Base-by-base conservation (phyloP, 2,329 filamentous ascomycete species). In the Nakataea oryzae region DNA sequence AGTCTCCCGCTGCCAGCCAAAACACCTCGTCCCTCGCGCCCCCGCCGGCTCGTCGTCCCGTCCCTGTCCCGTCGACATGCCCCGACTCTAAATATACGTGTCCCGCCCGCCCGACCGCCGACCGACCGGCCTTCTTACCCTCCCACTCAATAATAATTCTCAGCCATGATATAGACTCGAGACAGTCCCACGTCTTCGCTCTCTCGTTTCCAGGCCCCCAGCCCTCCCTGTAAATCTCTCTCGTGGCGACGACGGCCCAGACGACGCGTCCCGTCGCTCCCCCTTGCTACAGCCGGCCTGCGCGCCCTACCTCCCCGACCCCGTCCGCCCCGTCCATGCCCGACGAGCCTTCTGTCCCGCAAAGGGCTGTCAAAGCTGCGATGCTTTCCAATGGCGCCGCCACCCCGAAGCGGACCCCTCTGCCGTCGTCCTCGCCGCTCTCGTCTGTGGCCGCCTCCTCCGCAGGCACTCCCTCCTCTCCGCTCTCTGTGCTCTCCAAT, bases 401-500 rank as follows among this genome's bases (percentile, higher is more conserved):
- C 3, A 26, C 29, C n/a, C 41, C 41, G 41, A 50, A 50, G 13
- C 41, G 41, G 41, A 50, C 41, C 7, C 41, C 29, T 41, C 30
- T 29, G 54, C 29, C 27, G 26, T 29, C 41, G 14, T 60, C 59
- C 7, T 60, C 59, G 24, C 59, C 59, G 59, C 50, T 60, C 14
- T 60, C 59, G 9, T 60, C 59, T 26, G 14, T 60, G 24, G 47
- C 27, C 26, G 24, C 54, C 14, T 59, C 57, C 21, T 54, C 57
- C 6, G 63, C 64, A 17, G 64, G 65, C 4, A 67, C 76, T 14
- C 77, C 76, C 29, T 83, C 80, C 2, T 85, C 82, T 41, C 81
- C 82, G 41, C 76, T 85, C 55, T 84, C 82, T 2, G 71, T 77
- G 32, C 75, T 85, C 59, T 81, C 80, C 27, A 75, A 77, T 58